Conservation (phyloP, 176 grass and related monocot genomes). For the Leersia perrieri region DNA sequence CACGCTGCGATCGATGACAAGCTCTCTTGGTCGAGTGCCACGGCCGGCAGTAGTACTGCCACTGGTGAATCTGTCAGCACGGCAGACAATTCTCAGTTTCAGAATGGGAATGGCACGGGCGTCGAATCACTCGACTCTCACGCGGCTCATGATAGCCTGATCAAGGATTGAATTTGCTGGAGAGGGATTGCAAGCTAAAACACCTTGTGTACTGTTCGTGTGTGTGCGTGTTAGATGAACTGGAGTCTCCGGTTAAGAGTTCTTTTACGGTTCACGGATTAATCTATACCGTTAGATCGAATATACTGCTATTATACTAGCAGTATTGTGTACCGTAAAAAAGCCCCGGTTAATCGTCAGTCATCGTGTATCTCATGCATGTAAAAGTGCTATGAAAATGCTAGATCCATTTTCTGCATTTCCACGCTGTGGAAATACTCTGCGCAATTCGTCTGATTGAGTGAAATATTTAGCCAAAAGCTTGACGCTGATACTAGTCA, state of each 20-base stretch:
- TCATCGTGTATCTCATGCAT: not conserved
- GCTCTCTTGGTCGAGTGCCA: not conserved
- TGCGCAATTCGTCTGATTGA: not conserved
- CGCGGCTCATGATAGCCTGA: not conserved
- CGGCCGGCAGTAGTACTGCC: too few species aligned
- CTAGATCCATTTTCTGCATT: too few species aligned
- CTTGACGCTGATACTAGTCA: not conserved
- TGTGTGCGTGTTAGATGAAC: not conserved
- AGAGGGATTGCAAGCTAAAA: not conserved
- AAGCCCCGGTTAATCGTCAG: too few species aligned
- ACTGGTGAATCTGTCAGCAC: not conserved
- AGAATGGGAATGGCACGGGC: not conserved
- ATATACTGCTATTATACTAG: too few species aligned
- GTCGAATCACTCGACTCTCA: not conserved
- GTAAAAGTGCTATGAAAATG: too few species aligned
- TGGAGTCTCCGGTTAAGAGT: not conserved
- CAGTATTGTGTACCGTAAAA: too few species aligned
- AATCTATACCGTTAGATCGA: too few species aligned
- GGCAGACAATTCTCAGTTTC: not conserved
- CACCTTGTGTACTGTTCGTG: not conserved
- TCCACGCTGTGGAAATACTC: not conserved
- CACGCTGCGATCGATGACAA: slow-evolving; percentile 25
- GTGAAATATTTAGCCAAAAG: not conserved
- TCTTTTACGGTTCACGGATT: too few species aligned
- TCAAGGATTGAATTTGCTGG: not conserved